Conservation (phyloP, 1,284 basidiomycete species). For the Caloboletus firmus region DNA sequence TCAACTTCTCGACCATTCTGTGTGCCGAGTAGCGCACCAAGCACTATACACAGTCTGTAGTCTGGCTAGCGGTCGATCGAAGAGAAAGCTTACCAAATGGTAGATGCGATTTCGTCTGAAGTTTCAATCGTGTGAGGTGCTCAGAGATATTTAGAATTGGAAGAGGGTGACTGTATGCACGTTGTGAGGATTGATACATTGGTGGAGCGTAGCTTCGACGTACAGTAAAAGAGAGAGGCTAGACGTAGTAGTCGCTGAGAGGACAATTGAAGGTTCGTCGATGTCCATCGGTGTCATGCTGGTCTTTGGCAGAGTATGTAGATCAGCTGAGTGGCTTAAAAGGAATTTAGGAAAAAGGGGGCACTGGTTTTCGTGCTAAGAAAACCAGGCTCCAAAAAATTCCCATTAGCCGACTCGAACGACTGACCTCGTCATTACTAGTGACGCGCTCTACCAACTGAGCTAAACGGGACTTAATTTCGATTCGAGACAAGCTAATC, state of each 20-base stretch:
- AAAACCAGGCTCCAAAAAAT: slow-evolving; percentile 18
- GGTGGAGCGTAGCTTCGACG: slow-evolving; percentile 27
- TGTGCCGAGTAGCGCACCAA: slow-evolving; percentile 93
- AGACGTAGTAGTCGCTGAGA: slow-evolving; percentile 66
- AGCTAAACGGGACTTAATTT: slow-evolving; percentile 44
- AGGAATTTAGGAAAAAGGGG: slow-evolving; percentile 16
- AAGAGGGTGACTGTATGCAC: slow-evolving; percentile 77
- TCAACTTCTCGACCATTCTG: slow-evolving; percentile 93
- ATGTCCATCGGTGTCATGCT: slow-evolving; percentile 74
- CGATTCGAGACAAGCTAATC: rapidly evolving
- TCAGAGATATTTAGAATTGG: slow-evolving; percentile 97
- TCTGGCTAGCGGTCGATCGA: slow-evolving; percentile 1
- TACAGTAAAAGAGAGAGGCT: slow-evolving; percentile 72
- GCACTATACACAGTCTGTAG: slow-evolving; percentile 50
- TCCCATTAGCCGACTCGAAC: slow-evolving; percentile 54
- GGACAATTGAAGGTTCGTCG: slow-evolving; percentile 69
- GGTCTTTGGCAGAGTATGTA: not conserved
- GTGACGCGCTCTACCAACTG: slow-evolving; percentile 63
- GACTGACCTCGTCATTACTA: slow-evolving; percentile 57
- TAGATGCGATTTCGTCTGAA: slow-evolving; percentile 62
- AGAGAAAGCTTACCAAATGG: slow-evolving; percentile 59
- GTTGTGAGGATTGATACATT: slow-evolving; percentile 10
- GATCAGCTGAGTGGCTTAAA: not conserved
- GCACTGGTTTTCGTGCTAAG: not conserved
- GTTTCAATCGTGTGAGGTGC: slow-evolving; percentile 81